A percentile compares a stretch with the other conserved stretches of the same genome.
Evolutionary conservation across 2,329 filamentous ascomycete genomes (phyloP).

Genomic region (Lachnellula cervina): DNA sequence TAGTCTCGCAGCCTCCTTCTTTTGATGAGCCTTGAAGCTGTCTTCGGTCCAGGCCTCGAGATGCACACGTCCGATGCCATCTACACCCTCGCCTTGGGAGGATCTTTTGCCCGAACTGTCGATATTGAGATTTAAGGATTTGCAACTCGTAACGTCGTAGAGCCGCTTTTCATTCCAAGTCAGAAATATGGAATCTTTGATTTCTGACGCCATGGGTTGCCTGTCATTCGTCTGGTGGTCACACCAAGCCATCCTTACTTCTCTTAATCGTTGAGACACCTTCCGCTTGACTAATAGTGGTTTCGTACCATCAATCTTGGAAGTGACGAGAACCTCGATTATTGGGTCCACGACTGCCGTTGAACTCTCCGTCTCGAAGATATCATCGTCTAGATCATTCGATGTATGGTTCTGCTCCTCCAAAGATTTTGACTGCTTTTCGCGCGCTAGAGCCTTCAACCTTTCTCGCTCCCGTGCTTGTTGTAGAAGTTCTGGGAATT

Average conservation of each 20-base stretch:
- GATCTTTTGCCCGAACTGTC: constrained; percentile 32
- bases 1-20: constrained; percentile 9
- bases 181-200: constrained; percentile 59
- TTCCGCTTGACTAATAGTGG: constrained; percentile 61
- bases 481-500: constrained; percentile 29
- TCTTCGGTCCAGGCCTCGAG: constrained; percentile 74
- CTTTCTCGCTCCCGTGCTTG: constrained; percentile 25
- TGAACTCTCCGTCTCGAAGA: constrained; percentile 9
- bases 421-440: constrained; percentile 9
- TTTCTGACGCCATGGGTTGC: constrained; percentile 34
- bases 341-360: constrained; percentile 38
- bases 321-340: constrained; percentile 63
- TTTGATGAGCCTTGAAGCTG: constrained; percentile 41
- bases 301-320: constrained; percentile 56
- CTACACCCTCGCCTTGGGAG: constrained; percentile 38
- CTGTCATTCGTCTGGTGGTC: constrained; percentile 50
- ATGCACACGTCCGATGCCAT: constrained; percentile 55
- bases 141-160: constrained; percentile 71
- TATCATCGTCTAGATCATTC: constrained; percentile 7
- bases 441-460: constrained; percentile 14
- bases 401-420: constrained; percentile 11
- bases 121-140: constrained; percentile 57
- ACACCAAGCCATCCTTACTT: constrained; percentile 68
- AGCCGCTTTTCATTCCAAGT: constrained; percentile 72
- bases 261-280: constrained; percentile 60